phyloP scores from a whole-genome alignment of 2,329 filamentous ascomycete genomes.

The Fusarium nodosum region DNA sequence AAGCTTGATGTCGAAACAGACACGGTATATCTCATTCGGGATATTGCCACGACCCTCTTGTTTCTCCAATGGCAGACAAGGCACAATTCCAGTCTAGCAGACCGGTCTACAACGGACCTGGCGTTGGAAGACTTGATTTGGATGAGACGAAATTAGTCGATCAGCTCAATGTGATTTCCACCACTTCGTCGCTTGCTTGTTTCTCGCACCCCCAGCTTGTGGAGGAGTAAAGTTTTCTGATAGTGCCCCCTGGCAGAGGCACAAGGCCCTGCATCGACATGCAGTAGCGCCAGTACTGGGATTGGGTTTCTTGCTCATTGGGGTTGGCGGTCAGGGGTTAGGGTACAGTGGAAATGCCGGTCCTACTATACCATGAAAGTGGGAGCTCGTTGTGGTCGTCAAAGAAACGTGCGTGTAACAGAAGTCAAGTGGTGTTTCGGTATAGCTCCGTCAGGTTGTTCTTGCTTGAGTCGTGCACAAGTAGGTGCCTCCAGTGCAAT shows the following conservation, averaged over 20 bases:
- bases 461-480: conserved; percentile 13
- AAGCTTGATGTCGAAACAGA: conserved; percentile 44
- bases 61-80: conserved; percentile 35
- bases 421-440: conserved; percentile 17
- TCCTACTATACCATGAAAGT: conserved; percentile 10
- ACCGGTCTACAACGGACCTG: conserved; percentile 16
- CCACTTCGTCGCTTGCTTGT: background rate
- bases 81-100: conserved; percentile 37
- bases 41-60: conserved; percentile 42
- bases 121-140: conserved; percentile 1
- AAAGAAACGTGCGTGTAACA: conserved; percentile 32
- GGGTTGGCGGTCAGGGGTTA: conserved; percentile 38
- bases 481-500: background rate
- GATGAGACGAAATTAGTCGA: conserved; percentile 1
- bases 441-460: background rate
- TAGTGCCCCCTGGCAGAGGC: background rate
- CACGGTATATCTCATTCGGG: conserved; percentile 37
- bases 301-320: conserved; percentile 23
- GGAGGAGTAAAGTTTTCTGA: conserved; percentile 5
- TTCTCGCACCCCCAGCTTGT: conserved; percentile 2
- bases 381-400: background rate
- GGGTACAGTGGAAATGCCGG: conserved; percentile 23
- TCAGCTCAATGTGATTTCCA: background rate
- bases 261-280: conserved; percentile 31
- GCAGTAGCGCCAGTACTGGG: conserved; percentile 33